Evolutionary conservation across 257 asterid genomes (phyloP), one percentile per base, ranked within the genome.

Genomic region (Salvia miltiorrhiza): DNA sequence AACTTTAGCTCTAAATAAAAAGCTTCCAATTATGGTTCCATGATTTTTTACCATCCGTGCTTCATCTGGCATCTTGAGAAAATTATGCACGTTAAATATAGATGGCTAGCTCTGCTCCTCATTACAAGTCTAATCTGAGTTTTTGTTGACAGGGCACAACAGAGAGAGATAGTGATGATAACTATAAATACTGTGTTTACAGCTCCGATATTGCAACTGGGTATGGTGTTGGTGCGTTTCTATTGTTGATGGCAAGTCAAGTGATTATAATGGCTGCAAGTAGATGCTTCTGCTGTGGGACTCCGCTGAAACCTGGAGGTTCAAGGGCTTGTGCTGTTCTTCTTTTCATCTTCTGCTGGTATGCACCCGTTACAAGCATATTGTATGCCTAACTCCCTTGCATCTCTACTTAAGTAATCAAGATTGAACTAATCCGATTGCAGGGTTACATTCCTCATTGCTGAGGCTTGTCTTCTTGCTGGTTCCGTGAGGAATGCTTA

Each of bases 401-500:
- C 32, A 55, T 69, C 63, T 70, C 48, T 60, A 44, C 40, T 17
- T n/a, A 53, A 71, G 63, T 68, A 49, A 45, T 45, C 11, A 23
- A 21, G 47, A 41, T 48, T 16, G 8, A 20, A 39, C 3, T 33
- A 44, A 26, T 35, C 2, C 17, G 6, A 26, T n/a, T 75, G 71
- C 90, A 94, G 99, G 99, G 73, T 94, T 3, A 33, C 88, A 16
- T 94, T 91, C 66, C 61, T 89, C 63, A 79, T 94, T 55, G 93
- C 97, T 0, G 97, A 89, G 85, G 84, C 77, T 6, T 91, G 94
- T 76, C 77, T 94, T 76, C 79, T 94, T 52, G 97, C 99, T 9
- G 99, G 97, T 69, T 94, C 96, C 1, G 96, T 89, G 67, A 86
- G 84, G 71, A 94, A 94, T 69, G 95, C 97, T 10, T 88, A 93